Percentiles rank a stretch among this genome's conserved stretches.
Conservation (phyloP, 2,329 filamentous ascomycete species). For the Aschersonia sp. region DNA sequence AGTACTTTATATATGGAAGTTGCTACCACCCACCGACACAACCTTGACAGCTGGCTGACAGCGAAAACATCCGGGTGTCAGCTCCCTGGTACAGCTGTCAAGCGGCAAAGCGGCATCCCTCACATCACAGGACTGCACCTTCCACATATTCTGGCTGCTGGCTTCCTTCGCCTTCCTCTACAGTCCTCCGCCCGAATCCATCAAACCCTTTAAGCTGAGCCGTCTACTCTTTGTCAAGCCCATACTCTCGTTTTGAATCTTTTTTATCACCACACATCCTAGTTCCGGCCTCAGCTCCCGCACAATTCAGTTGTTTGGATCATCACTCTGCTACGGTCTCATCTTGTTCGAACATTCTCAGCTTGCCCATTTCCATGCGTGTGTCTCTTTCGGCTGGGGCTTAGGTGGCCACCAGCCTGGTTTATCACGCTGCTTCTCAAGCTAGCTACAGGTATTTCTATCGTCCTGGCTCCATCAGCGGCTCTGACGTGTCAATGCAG, state of each 20-base stretch:
- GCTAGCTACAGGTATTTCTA: conserved; percentile 18
- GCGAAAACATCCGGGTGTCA: background rate
- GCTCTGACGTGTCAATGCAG: conserved; percentile 5
- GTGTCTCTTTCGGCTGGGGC: conserved; percentile 17
- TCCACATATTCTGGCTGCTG: background rate
- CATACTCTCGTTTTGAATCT: conserved; percentile 1
- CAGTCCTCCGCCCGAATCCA: background rate
- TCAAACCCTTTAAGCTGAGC: no score
- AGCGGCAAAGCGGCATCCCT: background rate
- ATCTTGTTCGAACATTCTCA: conserved; percentile 1
- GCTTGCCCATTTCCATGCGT: conserved; percentile 20
- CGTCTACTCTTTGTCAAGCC: background rate
- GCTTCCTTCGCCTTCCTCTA: background rate
- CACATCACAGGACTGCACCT: background rate
- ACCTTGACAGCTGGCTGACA: background rate
- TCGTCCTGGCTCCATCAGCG: background rate
- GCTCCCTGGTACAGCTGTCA: background rate
- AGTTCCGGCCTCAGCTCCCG: conserved; percentile 1
- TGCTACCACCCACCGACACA: no score
- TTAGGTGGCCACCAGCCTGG: conserved; percentile 19
- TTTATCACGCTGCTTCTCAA: conserved; percentile 17
- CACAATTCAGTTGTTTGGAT: conserved; percentile 3
- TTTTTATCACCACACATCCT: conserved; percentile 2
- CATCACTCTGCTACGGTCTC: background rate
- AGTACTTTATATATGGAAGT: no score